Base-by-base conservation (phyloP, 345 rosid species). In the Eucalyptus polyanthemos region DNA sequence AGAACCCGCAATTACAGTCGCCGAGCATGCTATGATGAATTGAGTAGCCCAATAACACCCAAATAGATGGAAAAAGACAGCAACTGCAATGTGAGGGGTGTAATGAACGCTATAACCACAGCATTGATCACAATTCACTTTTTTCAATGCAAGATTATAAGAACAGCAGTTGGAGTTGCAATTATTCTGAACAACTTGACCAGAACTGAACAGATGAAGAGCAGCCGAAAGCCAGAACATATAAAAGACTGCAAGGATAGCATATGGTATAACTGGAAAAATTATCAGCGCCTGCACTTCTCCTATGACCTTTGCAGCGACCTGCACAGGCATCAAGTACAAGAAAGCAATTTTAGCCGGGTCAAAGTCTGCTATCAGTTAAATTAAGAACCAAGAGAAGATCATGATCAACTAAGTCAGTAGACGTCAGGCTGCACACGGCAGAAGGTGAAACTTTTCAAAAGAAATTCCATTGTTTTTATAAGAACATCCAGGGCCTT, bases 11-110 rank as follows among this genome's bases (percentile, higher is more conserved):
- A 98, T 95, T 87, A 98, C 97, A 16, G 99, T 95, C 17, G 98
- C 94, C 6, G 99, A 96, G 92, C 94, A 92, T 16, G 98, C 97
- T 11, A 97, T 92, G 88, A 98, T 93, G 92, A 96, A 98, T 89
- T 98, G 98, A 21, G 99, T 98, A 88, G 97, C 99, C 99, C 99
- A 98, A 87, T 94, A 98, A 89, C 99, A 93, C n/a, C 99, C 99
- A 87, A 97, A 95, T 40, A 98, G 94, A 91, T 97, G 99, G 94
- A 98, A 98, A 90, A 98, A 94, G 91, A 98, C 95, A 76, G 98
- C 96, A 89, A 97, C 86, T 56, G 96, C 94, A 86, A 98, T 95
- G 92, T 98, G 99, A 88, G 99, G 99, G 90, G 99, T 98, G 91
- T 98, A 97, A 91, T 80, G 95, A 91, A 98, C 92, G 91, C 97